Base-by-base conservation (phyloP, 2,329 filamentous ascomycete species). In the Botrytis fragariae region DNA sequence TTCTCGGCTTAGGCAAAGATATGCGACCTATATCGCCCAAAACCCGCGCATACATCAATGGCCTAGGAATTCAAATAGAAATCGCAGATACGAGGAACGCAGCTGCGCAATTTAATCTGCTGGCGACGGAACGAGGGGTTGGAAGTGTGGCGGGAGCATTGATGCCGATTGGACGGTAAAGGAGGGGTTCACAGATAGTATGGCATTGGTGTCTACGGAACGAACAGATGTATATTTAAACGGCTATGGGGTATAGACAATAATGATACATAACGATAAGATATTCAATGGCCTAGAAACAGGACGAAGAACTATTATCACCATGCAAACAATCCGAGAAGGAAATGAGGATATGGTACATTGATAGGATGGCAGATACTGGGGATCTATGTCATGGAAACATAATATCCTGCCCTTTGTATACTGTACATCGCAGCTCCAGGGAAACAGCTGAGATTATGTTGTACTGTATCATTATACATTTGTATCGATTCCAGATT, bases 71-170 rank as follows among this genome's bases (percentile, higher is more conserved):
- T 77, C 87, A 93, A 73, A 86, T 98, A 8, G 96, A 99, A 80
- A 87, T 98, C 5, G 88, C 95, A 80, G 96, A 98, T 83, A 98
- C 96, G 45, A 87, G 94, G 76, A 98, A 98, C 83, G 96, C 96
- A 14, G 93, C 95, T 1, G 92, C 95, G 48, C 94, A 98, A 82
- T 99, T 96, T 82, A 99, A 99, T 81, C 82, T 99, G 79, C 84
- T 99, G 72, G 95, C 94, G n/a, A 98, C 94, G 29, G 96, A 99
- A 84, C 86, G 96, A 69, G 95, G 96, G 1, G 90, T 96, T 9
- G 87, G 90, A 32, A 92, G 95, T 79, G 90, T 98, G 75, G 95
- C 94, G 42, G 95, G 94, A 3, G 95, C 94, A 16, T 81, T 99
- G 82, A 89, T 98, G 82, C 95, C 95, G 0, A 87, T 96, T 71